Percentiles rank a stretch among this genome's conserved stretches.
phyloP scores from a whole-genome alignment of 2,329 filamentous ascomycete species.

The Aschersonia sp. region DNA sequence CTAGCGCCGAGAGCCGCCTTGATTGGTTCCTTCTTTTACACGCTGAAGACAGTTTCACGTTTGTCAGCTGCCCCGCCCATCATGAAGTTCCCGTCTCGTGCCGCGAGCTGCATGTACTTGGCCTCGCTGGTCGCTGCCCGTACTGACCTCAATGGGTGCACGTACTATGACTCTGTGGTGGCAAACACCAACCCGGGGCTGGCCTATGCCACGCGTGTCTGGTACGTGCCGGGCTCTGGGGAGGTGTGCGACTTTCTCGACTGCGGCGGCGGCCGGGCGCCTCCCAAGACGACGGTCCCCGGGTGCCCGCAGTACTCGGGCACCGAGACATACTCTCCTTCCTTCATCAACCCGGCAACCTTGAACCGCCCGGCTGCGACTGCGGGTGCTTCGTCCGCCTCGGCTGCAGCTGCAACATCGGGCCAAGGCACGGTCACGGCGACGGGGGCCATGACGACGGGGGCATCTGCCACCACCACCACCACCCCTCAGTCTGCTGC shows the following conservation, averaged over 20 bases:
- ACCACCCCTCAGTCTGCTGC: not conserved
- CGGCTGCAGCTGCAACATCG: not conserved
- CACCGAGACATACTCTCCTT: slow-evolving; percentile 37
- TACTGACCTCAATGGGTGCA: slow-evolving; percentile 32
- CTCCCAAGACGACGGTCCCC: slow-evolving; percentile 47
- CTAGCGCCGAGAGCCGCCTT: too few species aligned
- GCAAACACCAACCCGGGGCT: slow-evolving; percentile 9
- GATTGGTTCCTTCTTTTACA: too few species aligned
- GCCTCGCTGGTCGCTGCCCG: slow-evolving; percentile 21
- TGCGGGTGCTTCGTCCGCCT: not conserved
- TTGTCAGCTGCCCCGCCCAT: not conserved
- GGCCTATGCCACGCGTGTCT: slow-evolving; percentile 33
- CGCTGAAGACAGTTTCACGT: not conserved
- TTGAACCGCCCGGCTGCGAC: not conserved
- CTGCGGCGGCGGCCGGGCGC: slow-evolving; percentile 52
- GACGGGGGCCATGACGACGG: not conserved
- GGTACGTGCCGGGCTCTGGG: slow-evolving; percentile 47
- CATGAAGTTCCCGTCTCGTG: slow-evolving; percentile 13
- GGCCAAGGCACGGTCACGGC: not conserved
- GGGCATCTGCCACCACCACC: not conserved
- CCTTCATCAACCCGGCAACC: slow-evolving; percentile 26
- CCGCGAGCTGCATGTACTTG: slow-evolving; percentile 13
- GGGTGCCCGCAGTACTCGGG: slow-evolving; percentile 43
- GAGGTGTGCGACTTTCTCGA: slow-evolving; percentile 50
- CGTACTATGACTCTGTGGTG: slow-evolving; percentile 19